These are phyloP conservation scores for Arabis hirsuta DNA, from an alignment of 345 rosid species.

Conservation along the genomic window DNA sequence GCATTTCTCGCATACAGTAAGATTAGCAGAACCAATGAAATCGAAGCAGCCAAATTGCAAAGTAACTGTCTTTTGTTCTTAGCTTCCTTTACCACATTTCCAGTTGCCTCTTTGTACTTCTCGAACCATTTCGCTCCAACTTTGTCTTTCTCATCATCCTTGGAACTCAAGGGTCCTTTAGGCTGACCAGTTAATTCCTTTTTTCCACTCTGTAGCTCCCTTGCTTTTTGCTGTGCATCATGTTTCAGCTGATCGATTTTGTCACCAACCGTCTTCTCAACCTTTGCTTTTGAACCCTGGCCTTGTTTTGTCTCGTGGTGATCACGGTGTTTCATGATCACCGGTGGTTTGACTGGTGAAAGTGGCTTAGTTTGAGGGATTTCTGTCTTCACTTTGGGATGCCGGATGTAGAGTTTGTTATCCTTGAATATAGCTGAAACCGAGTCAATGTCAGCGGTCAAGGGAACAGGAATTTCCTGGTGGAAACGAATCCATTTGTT, in stretches of 20 bases:
- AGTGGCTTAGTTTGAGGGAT: constrained; percentile 37
- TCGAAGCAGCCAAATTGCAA: constrained; percentile 45
- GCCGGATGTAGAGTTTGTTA: constrained; percentile 44
- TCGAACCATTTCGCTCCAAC: constrained; percentile 43
- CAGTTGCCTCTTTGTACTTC: constrained; percentile 44
- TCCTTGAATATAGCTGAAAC: constrained; percentile 46
- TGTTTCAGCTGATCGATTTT: constrained; percentile 38
- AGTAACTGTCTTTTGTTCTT: constrained; percentile 43
- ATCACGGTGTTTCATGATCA: constrained; percentile 26
- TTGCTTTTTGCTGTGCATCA: constrained; percentile 32
- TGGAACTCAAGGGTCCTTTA: constrained; percentile 34
- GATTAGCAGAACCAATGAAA: constrained; percentile 41
- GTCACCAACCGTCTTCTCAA: constrained; percentile 25
- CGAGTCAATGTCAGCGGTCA: constrained; percentile 35
- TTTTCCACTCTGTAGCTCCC: constrained; percentile 11
- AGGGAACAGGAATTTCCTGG: constrained; percentile 39
- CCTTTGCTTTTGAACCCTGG: constrained; percentile 29
- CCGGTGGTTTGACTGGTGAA: constrained; percentile 36
- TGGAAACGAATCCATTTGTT: constrained; percentile 48
- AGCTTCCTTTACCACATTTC: constrained; percentile 45
- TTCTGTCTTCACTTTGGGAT: constrained; percentile 41
- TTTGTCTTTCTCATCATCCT: constrained; percentile 41
- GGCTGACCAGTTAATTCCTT: constrained; percentile 23
- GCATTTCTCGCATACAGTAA: constrained; percentile 45
- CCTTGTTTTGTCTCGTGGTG: constrained; percentile 29